Evolutionary conservation across 2,329 filamentous ascomycete genomes (phyloP).

Genomic region (Aspergillus costaricaensis): DNA sequence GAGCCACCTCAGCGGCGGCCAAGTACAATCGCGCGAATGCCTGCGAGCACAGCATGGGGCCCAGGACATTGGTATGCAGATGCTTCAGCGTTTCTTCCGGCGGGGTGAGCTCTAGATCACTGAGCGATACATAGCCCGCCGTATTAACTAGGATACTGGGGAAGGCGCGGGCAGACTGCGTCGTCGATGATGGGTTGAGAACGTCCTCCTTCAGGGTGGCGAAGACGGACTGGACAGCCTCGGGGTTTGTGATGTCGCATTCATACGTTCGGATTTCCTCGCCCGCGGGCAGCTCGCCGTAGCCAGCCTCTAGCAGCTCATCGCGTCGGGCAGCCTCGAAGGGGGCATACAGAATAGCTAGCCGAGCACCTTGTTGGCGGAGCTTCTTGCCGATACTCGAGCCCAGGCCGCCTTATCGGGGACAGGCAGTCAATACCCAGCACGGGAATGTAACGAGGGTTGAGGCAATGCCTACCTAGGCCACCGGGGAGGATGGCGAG

Average conservation of each 20-base stretch:
- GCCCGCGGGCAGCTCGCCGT: conserved; percentile 24
- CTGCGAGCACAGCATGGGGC: conserved; percentile 49
- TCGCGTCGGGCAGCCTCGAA: conserved; percentile 46
- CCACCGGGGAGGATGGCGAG: conserved; percentile 49
- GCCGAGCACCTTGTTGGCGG: conserved; percentile 42
- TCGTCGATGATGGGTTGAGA: conserved; percentile 13
- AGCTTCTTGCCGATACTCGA: conserved; percentile 47
- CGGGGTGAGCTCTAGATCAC: conserved; percentile 45
- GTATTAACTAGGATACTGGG: conserved; percentile 48
- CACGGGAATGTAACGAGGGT: not conserved
- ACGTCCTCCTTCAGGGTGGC: conserved; percentile 35
- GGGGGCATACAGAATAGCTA: conserved; percentile 52
- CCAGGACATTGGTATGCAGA: conserved; percentile 48
- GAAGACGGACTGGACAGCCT: conserved; percentile 50
- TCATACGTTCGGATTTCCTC: conserved; percentile 37
- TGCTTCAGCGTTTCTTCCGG: conserved; percentile 48
- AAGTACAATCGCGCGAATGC: conserved; percentile 49
- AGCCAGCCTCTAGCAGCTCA: conserved; percentile 40
- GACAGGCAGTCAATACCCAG: not conserved
- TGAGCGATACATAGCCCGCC: conserved; percentile 50
- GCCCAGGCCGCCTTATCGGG: conserved; percentile 42
- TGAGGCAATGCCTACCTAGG: conserved; percentile 35
- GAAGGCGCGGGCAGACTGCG: conserved; percentile 28
- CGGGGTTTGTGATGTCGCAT: conserved; percentile 53
- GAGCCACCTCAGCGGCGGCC: conserved; percentile 23